Percentiles rank a stretch among this genome's conserved stretches.
These are phyloP conservation scores for Epichloe sibirici DNA, from an alignment of 2,329 filamentous ascomycete species.

Conservation along the genomic window DNA sequence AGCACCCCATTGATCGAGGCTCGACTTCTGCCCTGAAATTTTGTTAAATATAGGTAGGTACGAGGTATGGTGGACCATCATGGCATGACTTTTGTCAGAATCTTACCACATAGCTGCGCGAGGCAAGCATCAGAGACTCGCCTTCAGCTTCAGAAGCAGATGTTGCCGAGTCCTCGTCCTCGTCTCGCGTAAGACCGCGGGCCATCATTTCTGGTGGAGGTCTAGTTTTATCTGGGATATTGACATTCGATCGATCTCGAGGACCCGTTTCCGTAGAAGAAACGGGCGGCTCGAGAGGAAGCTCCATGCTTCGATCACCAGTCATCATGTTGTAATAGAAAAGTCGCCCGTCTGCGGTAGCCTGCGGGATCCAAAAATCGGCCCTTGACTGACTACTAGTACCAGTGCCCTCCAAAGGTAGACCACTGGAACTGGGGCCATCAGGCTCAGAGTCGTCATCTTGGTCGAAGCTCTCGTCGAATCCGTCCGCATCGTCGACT, in stretches of 20 bases:
- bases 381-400: constrained; percentile 63
- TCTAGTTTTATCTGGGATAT: constrained; percentile 77
- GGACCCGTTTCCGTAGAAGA: constrained; percentile 74
- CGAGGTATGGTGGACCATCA: not conserved
- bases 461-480: constrained; percentile 56
- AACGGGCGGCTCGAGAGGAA: constrained; percentile 82
- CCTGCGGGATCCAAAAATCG: constrained; percentile 97
- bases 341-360: constrained; percentile 79
- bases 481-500: constrained; percentile 49
- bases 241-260: constrained; percentile 76
- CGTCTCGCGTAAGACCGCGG: constrained; percentile 65
- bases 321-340: constrained; percentile 99
- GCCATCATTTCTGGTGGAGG: constrained; percentile 88
- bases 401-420: constrained; percentile 58
- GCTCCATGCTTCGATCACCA: constrained; percentile 84
- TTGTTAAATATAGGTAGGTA: not conserved
- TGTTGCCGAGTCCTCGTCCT: constrained; percentile 74
- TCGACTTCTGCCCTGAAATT: constrained; percentile 43
- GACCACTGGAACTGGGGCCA: constrained; percentile 40
- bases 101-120: constrained; percentile 56
- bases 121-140: constrained; percentile 54
- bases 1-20: constrained; percentile 58
- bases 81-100: not conserved
- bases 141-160: constrained; percentile 83
- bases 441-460: constrained; percentile 52